Evolutionary conservation across 148 eudicot species (phyloP).

Genomic region (Persicaria maculosa): DNA sequence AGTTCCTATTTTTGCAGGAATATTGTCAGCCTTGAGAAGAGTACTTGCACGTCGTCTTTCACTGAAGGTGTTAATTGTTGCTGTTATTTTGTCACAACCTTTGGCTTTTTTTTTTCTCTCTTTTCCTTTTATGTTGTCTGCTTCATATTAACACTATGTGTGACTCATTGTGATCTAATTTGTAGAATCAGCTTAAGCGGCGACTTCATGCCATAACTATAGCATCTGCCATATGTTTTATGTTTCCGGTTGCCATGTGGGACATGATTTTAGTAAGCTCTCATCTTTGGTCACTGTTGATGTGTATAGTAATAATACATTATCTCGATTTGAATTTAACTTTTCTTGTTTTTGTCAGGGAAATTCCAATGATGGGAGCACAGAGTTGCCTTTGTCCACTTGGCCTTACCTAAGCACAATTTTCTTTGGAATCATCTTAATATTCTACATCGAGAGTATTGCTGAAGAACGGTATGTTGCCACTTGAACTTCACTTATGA

Average conservation of each 20-base stretch:
- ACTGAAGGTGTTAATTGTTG: conserved; percentile 59
- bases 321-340: neutral
- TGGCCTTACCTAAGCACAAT: conserved; percentile 82
- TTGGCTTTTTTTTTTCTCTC: neutral
- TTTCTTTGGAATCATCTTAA: conserved; percentile 71
- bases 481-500: neutral
- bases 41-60: conserved; percentile 88
- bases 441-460: conserved; percentile 82
- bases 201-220: conserved; percentile 87
- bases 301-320: neutral
- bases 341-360: conserved; percentile 44
- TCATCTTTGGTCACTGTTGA: conserved; percentile 7
- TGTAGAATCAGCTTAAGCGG: conserved; percentile 87
- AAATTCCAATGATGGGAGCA: conserved; percentile 40
- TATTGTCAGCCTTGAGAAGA: conserved; percentile 91
- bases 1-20: conserved; percentile 75
- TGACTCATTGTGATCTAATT: conserved; percentile 4
- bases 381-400: conserved; percentile 50
- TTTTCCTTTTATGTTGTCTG: conserved; percentile 5
- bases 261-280: conserved; percentile 69
- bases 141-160: neutral
- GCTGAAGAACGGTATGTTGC: conserved; percentile 86
- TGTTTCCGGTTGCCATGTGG: conserved; percentile 99
- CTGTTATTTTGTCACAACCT: neutral
- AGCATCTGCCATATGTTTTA: conserved; percentile 94